phyloP scores from a whole-genome alignment of 805 yeast genomes.

The Wickerhamomyces canadensis region DNA sequence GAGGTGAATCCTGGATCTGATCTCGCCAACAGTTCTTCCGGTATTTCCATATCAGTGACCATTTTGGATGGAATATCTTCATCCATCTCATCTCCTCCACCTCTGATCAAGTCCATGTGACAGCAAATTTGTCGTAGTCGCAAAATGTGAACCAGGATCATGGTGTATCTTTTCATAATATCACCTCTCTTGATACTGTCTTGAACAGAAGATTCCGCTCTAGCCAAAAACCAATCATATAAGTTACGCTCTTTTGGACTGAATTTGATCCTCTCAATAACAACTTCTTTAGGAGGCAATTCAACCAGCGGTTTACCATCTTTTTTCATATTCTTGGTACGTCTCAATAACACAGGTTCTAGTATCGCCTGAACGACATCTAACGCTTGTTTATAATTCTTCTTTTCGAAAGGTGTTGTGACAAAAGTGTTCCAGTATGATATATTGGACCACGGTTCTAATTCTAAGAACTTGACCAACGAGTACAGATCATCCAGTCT shows the following conservation, averaged over 20 bases:
- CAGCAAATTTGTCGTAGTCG: conserved; percentile 87
- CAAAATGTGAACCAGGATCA: conserved; percentile 76
- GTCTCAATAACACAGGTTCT: conserved; percentile 74
- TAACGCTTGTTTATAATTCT: conserved; percentile 64
- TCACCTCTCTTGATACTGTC: conserved; percentile 61
- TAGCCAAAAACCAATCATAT: conserved; percentile 62
- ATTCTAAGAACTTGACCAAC: conserved; percentile 60
- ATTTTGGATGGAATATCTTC: conserved; percentile 32
- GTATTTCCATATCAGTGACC: conserved; percentile 10
- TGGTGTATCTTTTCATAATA: conserved; percentile 65
- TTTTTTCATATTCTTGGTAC: conserved; percentile 83
- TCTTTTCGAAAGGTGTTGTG: conserved; percentile 75
- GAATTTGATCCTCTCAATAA: conserved; percentile 61
- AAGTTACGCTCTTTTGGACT: conserved; percentile 58
- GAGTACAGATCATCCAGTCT: conserved; percentile 83
- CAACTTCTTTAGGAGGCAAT: conserved; percentile 71
- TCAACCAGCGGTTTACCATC: conserved; percentile 72
- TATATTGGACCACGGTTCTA: conserved; percentile 89
- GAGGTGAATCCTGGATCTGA: conserved; percentile 5
- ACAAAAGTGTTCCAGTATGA: conserved; percentile 85
- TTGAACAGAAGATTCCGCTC: conserved; percentile 58
- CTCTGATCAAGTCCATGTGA: conserved; percentile 62
- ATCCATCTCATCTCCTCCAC: conserved; percentile 46
- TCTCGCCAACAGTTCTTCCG: conserved; percentile 13
- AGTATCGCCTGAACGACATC: conserved; percentile 80